Evolutionary conservation across 2,329 filamentous ascomycete species (phyloP).

Genomic region (Aureobasidium sp.): DNA sequence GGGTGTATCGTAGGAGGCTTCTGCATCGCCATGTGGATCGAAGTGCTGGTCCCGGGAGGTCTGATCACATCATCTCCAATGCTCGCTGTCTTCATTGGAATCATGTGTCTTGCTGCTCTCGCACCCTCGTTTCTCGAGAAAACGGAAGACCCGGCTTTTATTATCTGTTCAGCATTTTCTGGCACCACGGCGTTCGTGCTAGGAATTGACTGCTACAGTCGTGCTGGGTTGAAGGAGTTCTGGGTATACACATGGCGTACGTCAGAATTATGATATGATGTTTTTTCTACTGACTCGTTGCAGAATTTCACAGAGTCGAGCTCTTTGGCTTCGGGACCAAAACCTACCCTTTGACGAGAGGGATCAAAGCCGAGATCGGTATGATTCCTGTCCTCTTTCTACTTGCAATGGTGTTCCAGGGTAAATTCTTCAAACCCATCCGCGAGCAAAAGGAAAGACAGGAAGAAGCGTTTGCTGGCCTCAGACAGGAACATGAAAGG

Average conservation of each 20-base stretch:
- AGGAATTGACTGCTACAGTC: conserved; percentile 84
- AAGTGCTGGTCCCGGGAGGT: conserved; percentile 69
- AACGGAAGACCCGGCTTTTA: conserved; percentile 56
- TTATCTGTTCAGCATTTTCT: conserved; percentile 65
- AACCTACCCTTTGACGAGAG: conserved; percentile 79
- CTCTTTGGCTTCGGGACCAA: conserved; percentile 70
- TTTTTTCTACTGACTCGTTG: conserved; percentile 16
- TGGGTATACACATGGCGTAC: conserved; percentile 86
- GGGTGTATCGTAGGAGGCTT: conserved; percentile 84
- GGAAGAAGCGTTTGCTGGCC: conserved; percentile 40
- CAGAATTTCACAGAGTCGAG: conserved; percentile 60
- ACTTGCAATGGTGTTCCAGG: conserved; percentile 73
- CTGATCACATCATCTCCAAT: conserved; percentile 56
- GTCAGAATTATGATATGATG: conserved; percentile 21
- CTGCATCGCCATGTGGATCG: conserved; percentile 82
- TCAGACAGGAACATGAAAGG: conserved; percentile 52
- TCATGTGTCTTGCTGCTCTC: conserved; percentile 61
- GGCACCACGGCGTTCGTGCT: conserved; percentile 74
- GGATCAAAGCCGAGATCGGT: conserved; percentile 79
- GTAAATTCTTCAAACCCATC: conserved; percentile 79
- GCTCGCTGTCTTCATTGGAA: conserved; percentile 68
- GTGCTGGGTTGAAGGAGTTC: conserved; percentile 89
- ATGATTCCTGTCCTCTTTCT: conserved; percentile 67
- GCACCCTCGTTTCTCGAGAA: conserved; percentile 70
- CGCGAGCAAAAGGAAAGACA: conserved; percentile 45